phyloP scores from a whole-genome alignment of 164 flowering plant species.

The Annona cherimola region DNA sequence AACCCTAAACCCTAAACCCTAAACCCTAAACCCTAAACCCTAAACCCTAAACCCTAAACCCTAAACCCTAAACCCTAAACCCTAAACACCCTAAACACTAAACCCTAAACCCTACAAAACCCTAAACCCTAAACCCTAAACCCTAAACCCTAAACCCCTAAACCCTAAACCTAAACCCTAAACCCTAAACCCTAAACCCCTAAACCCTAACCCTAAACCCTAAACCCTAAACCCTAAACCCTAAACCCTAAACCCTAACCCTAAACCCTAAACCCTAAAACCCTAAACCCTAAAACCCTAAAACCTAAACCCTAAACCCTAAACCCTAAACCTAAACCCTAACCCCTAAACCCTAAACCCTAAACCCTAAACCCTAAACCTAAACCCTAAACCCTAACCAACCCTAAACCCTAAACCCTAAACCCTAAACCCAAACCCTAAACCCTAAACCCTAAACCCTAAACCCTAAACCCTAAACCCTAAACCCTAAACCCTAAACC shows the following conservation, averaged over 20 bases:
- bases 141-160: no score
- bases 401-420: slow-evolving; percentile 5
- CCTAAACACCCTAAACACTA: slow-evolving; percentile 8
- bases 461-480: slow-evolving; percentile 7
- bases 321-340: slow-evolving; percentile 2
- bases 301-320: slow-evolving; percentile 4
- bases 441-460: not conserved
- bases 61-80: slow-evolving; percentile 9
- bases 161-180: slow-evolving; percentile 2
- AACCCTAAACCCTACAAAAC: slow-evolving; percentile 3
- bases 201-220: not conserved
- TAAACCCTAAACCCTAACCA: slow-evolving; percentile 12
- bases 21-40: slow-evolving; percentile 8
- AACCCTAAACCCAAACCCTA: slow-evolving; percentile 1
- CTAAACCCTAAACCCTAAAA: slow-evolving; percentile 1
- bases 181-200: slow-evolving; percentile 8
- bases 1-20: slow-evolving; percentile 6
- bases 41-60: slow-evolving; percentile 9
- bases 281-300: no score
- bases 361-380: slow-evolving; percentile 14
- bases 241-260: slow-evolving; percentile 5
- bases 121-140: no score
- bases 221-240: slow-evolving; percentile 5
- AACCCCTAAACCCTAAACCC: no score
- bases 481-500: slow-evolving; percentile 9